These are phyloP conservation scores for Chaetomium tenue DNA, from an alignment of 495 filamentous ascomycete genomes.

Conservation along the genomic window DNA sequence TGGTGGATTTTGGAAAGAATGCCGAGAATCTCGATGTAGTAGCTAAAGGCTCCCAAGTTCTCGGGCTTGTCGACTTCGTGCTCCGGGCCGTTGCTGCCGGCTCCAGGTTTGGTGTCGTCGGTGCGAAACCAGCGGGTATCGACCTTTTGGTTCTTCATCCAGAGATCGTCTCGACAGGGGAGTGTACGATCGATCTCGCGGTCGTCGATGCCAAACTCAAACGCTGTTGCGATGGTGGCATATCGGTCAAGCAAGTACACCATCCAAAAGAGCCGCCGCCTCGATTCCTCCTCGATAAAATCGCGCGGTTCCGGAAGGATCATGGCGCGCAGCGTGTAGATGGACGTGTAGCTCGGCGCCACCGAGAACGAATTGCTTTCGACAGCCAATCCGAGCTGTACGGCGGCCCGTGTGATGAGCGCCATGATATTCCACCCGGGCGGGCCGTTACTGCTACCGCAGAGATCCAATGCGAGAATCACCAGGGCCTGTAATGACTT, in stretches of 20 bases:
- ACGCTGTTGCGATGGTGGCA: conserved; percentile 82
- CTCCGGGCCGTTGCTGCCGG: conserved; percentile 42
- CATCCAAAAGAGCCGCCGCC: conserved; percentile 87
- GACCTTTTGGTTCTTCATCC: conserved; percentile 75
- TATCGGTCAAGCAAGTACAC: conserved; percentile 86
- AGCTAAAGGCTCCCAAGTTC: conserved; percentile 79
- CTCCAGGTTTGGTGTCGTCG: conserved; percentile 38
- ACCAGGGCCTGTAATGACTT: conserved; percentile 82
- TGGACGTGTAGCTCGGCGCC: conserved; percentile 71
- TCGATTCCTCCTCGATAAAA: conserved; percentile 84
- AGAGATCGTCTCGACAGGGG: conserved; percentile 84
- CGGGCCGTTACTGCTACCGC: conserved; percentile 77
- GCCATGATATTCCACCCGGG: conserved; percentile 88
- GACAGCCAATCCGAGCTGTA: conserved; percentile 78
- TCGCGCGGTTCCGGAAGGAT: conserved; percentile 76
- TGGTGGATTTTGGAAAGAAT: conserved; percentile 82
- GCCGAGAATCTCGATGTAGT: conserved; percentile 82
- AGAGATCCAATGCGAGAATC: conserved; percentile 75
- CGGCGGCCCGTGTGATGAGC: conserved; percentile 77
- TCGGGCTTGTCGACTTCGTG: conserved; percentile 68
- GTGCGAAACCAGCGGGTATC: conserved; percentile 79
- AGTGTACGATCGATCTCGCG: conserved; percentile 84
- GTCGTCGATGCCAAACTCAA: conserved; percentile 84
- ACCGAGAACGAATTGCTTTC: conserved; percentile 74
- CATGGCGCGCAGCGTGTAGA: conserved; percentile 80